These are phyloP conservation scores for Filobasidium uniguttulatum DNA, from an alignment of 1,284 basidiomycete genomes.

Conservation along the genomic window DNA sequence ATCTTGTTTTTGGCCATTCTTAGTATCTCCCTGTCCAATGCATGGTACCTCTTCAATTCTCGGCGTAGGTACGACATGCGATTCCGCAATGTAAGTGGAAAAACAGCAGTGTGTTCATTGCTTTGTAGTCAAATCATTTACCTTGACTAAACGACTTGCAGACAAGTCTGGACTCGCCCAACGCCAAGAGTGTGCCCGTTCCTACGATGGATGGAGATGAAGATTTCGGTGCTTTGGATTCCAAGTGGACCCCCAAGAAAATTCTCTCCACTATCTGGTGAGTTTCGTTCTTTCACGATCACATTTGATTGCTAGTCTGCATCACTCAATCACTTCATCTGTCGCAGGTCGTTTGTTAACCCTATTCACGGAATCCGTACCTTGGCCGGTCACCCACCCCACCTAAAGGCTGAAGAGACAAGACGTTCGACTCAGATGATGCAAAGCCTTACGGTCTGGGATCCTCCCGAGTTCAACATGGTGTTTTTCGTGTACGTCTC, in stretches of 20 bases:
- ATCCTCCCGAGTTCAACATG: conserved; percentile 34
- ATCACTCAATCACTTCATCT: too few species aligned
- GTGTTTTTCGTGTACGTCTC: conserved; percentile 33
- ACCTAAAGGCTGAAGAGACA: not conserved
- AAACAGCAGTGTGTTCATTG: not conserved
- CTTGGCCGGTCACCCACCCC: not conserved
- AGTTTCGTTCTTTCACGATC: too few species aligned
- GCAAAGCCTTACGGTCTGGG: conserved; percentile 33
- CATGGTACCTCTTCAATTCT: conserved; percentile 13
- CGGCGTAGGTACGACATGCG: conserved; percentile 13
- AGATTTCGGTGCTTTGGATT: not conserved
- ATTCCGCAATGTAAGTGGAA: conserved; percentile 1
- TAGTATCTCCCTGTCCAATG: conserved; percentile 6
- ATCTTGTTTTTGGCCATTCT: conserved; percentile 8
- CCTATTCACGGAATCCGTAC: not conserved
- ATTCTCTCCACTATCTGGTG: not conserved
- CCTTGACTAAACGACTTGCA: not conserved
- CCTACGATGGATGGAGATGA: conserved; percentile 5
- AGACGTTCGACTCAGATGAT: conserved; percentile 20
- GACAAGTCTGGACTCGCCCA: conserved; percentile 13
- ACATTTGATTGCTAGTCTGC: conserved; percentile 1
- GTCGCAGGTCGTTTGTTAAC: not conserved
- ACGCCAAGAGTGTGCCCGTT: conserved; percentile 4
- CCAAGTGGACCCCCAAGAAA: conserved; percentile 1
- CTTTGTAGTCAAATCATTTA: too few species aligned